Conservation (phyloP, 129 eudicot species). For the Chrysanthemum lavandulifolium region DNA sequence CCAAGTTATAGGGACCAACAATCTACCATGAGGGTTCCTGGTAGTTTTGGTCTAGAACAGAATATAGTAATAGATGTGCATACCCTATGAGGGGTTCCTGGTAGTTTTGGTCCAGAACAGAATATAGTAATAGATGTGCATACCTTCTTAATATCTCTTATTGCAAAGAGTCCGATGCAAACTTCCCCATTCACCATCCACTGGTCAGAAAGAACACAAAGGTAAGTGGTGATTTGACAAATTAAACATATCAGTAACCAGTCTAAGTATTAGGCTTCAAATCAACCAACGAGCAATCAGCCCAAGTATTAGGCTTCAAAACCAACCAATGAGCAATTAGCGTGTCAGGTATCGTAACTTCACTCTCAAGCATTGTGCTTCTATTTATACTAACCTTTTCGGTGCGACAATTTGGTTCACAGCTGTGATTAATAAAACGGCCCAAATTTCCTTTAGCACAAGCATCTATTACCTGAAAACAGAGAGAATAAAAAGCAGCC, state of each 20-base stretch:
- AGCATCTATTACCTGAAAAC: slow-evolving; percentile 90
- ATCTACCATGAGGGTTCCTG: no score
- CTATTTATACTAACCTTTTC: slow-evolving; percentile 65
- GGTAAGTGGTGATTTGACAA: slow-evolving; percentile 16
- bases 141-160: slow-evolving; percentile 85
- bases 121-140: slow-evolving; percentile 8
- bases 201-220: slow-evolving; percentile 44
- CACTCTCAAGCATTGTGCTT: slow-evolving; percentile 13
- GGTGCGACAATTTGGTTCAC: slow-evolving; percentile 96
- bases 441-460: slow-evolving; percentile 97
- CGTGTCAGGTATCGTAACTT: slow-evolving; percentile 5
- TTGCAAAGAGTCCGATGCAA: slow-evolving; percentile 93
- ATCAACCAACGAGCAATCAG: slow-evolving; percentile 5
- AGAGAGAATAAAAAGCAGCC: not conserved
- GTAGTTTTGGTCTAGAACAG: no score
- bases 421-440: slow-evolving; percentile 95
- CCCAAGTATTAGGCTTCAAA: not conserved
- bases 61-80: no score
- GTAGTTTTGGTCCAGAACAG: not conserved
- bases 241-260: slow-evolving; percentile 1
- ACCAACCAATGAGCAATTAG: not conserved
- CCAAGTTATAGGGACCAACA: no score
- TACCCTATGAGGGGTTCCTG: no score
- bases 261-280: not conserved
- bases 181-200: slow-evolving; percentile 99